Evolutionary conservation across 495 filamentous ascomycete genomes (phyloP).

Genomic region (Podospora fimiseda): DNA sequence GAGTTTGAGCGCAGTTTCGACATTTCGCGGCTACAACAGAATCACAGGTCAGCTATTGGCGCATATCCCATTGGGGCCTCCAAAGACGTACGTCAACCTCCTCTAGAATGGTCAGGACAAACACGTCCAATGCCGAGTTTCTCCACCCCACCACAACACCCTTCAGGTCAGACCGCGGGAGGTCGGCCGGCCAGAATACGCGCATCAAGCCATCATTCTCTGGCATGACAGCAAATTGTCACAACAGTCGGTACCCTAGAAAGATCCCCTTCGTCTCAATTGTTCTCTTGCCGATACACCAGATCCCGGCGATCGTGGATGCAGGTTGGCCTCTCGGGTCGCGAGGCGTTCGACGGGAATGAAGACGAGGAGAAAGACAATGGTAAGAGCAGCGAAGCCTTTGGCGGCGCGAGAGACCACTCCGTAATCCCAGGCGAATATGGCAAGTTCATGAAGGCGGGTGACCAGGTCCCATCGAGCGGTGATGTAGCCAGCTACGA

Average conservation of each 20-base stretch:
- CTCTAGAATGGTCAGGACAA: constrained; percentile 83
- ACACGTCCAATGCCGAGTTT: constrained; percentile 84
- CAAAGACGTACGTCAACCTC: constrained; percentile 70
- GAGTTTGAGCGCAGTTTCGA: constrained; percentile 80
- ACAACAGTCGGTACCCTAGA: constrained; percentile 49
- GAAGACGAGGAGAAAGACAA: constrained; percentile 39
- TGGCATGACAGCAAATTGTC: constrained; percentile 56
- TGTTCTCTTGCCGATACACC: constrained; percentile 95
- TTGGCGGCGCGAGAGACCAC: constrained; percentile 58
- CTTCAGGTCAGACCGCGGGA: constrained; percentile 59
- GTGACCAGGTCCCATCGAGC: constrained; percentile 97
- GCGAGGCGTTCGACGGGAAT: constrained; percentile 44
- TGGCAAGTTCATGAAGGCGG: constrained; percentile 86
- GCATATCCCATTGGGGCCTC: background rate
- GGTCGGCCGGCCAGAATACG: constrained; percentile 95
- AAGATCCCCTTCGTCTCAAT: constrained; percentile 86
- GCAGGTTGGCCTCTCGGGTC: constrained; percentile 47
- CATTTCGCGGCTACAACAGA: constrained; percentile 50
- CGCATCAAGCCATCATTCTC: constrained; percentile 94
- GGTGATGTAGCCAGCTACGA: constrained; percentile 98
- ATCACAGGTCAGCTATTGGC: constrained; percentile 8
- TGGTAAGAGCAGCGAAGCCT: constrained; percentile 35
- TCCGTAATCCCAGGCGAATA: constrained; percentile 97
- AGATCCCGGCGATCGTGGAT: constrained; percentile 72
- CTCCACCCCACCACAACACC: constrained; percentile 93